phyloP scores from a whole-genome alignment of 2,329 filamentous ascomycete species.

The Colletotrichum cuscutae region DNA sequence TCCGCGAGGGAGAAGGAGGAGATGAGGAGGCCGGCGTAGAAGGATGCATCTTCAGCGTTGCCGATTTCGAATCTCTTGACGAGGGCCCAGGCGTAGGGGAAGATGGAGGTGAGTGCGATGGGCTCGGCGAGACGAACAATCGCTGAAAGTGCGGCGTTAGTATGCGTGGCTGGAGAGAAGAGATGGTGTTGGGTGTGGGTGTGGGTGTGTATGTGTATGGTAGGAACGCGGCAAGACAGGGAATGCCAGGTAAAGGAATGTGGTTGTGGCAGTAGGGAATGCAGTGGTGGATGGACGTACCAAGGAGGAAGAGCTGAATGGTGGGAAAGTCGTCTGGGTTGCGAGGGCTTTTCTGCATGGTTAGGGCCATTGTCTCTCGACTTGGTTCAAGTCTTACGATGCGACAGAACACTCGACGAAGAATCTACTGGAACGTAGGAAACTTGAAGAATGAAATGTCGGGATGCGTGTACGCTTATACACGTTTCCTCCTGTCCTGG shows the following conservation, averaged over 20 bases:
- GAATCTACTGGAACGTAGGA: slow-evolving; percentile 27
- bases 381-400: slow-evolving; percentile 57
- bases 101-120: slow-evolving; percentile 92
- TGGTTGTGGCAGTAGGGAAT: slow-evolving; percentile 29
- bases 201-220: not conserved
- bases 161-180: slow-evolving; percentile 15
- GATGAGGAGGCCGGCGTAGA: slow-evolving; percentile 88
- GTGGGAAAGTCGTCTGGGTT: slow-evolving; percentile 82
- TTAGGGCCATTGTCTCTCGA: slow-evolving; percentile 62
- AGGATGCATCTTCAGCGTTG: slow-evolving; percentile 79
- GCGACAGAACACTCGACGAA: slow-evolving; percentile 46
- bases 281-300: slow-evolving; percentile 58
- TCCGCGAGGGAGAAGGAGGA: slow-evolving; percentile 87
- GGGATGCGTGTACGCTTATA: slow-evolving; percentile 29
- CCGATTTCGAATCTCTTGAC: slow-evolving; percentile 81
- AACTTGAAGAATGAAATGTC: slow-evolving; percentile 34
- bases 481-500: slow-evolving; percentile 27
- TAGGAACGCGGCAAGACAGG: slow-evolving; percentile 1
- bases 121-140: slow-evolving; percentile 94
- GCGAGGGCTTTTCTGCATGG: slow-evolving; percentile 60
- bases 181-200: not conserved
- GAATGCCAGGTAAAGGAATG: not conserved
- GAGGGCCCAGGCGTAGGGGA: slow-evolving; percentile 89
- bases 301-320: slow-evolving; percentile 84
- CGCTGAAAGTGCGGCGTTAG: slow-evolving; percentile 60